These are phyloP conservation scores for Oxyria digyna DNA, from an alignment of 148 eudicot genomes.

Conservation along the genomic window DNA sequence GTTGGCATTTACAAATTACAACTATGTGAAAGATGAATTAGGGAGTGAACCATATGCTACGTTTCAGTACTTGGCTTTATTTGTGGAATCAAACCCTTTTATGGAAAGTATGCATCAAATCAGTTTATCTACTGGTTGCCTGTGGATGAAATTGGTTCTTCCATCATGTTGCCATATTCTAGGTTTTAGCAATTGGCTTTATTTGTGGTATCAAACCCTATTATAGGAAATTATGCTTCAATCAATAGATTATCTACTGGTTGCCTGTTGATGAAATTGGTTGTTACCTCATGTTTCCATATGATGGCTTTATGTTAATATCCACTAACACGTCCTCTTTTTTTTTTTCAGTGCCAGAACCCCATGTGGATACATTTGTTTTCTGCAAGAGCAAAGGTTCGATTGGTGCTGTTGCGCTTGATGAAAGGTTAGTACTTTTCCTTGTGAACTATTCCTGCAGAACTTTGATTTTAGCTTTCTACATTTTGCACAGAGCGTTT, in stretches of 20 bases:
- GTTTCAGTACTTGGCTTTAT: not conserved
- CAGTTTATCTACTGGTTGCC: not conserved
- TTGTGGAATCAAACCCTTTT: not conserved
- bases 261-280: not conserved
- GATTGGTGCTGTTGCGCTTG: conserved; percentile 75
- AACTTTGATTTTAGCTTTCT: not conserved
- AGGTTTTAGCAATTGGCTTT: no score
- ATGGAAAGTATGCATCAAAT: not conserved
- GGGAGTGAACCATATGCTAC: not conserved
- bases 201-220: no score
- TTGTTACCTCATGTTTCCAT: not conserved
- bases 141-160: not conserved
- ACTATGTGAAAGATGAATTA: not conserved
- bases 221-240: not conserved
- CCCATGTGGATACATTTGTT: conserved; percentile 58
- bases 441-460: not conserved
- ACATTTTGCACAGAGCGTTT: not conserved
- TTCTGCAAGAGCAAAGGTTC: conserved; percentile 68
- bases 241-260: not conserved
- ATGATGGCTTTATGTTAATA: not conserved
- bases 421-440: conserved; percentile 40
- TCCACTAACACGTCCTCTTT: not conserved
- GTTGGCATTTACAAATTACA: not conserved
- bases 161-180: not conserved
- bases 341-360: conserved; percentile 49